Conservation (phyloP, 2,329 filamentous ascomycete genomes). For the Diaporthe citriasiana region DNA sequence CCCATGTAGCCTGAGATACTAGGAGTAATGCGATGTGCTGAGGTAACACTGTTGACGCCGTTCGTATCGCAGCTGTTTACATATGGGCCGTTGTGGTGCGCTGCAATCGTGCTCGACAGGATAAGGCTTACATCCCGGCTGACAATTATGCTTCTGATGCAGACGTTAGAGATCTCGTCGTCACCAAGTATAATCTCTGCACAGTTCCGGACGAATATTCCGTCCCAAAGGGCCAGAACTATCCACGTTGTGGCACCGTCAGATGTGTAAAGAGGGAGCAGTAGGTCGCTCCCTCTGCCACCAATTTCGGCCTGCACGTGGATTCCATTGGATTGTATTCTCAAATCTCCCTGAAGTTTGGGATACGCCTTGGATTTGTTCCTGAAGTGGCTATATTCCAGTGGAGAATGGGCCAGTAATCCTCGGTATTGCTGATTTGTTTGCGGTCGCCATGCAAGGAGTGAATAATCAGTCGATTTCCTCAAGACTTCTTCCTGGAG, state of each 20-base stretch:
- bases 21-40: too few species aligned
- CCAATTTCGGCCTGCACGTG: background rate
- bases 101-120: background rate
- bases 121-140: background rate
- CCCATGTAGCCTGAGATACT: too few species aligned
- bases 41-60: too few species aligned
- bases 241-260: background rate
- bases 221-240: background rate
- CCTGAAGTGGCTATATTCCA: constrained; percentile 21
- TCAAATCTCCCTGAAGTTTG: background rate
- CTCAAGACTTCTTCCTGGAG: constrained; percentile 39
- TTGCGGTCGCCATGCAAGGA: constrained; percentile 26
- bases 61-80: too few species aligned
- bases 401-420: constrained; percentile 1
- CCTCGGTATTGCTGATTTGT: constrained; percentile 24
- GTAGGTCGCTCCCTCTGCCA: background rate
- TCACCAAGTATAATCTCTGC: background rate
- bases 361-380: too few species aligned
- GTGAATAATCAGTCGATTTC: constrained; percentile 9
- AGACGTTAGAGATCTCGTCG: background rate
- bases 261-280: background rate
- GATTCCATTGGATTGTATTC: background rate
- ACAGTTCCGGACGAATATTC: background rate
- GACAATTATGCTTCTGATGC: background rate
- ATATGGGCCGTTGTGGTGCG: too few species aligned